Base-by-base conservation (phyloP, 306 rosid species). In the Quercus parvula region DNA sequence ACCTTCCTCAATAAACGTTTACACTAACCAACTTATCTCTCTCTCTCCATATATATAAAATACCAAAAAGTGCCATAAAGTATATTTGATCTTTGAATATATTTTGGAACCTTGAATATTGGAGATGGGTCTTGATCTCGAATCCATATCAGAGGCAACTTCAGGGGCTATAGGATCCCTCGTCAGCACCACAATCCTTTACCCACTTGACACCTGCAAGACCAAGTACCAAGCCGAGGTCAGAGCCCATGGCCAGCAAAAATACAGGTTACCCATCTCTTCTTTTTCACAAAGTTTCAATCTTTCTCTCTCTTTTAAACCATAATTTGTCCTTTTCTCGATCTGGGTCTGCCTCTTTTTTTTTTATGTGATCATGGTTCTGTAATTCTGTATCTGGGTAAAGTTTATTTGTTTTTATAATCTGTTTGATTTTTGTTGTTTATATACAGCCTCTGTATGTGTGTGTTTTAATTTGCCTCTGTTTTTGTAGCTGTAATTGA, bases 81-180 rank as follows among this genome's bases (percentile, higher is more conserved):
- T n/a, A 20, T 56, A 6, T 62, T 46, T 52, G 24, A 22, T 22
- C 18, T 68, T 31, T 3, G 11, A 4, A 2, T 33, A 1, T 51
- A 25, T 38, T 5, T 59, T 5, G n/a, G 41, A 49, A 22, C 49
- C 35, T 27, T 24, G 75, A 14, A 38, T 31, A 14, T 71, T 25
- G 71, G 73, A 70, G 77, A 90, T 89, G 98, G 86, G 83, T 66
- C 73, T 89, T 88, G 98, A 96, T 91, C 92, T 96, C 75, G 94
- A 96, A 85, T 96, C 99, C 0, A 73, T 96, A 74, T 92, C 99
- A 3, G 99, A 96, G 87, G 99, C 99, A 10, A 93, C 99, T 56
- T 96, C 99, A 2, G 99, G 99, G 5, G 99, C 99, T 79, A 84
- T 96, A 59, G 99, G 99, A 82, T 96, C 99, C 73, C 82, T 96